Evolutionary conservation across 2,329 filamentous ascomycete genomes (phyloP), one percentile per base, ranked within the genome.

Genomic region (Fragosphaeria purpurea): DNA sequence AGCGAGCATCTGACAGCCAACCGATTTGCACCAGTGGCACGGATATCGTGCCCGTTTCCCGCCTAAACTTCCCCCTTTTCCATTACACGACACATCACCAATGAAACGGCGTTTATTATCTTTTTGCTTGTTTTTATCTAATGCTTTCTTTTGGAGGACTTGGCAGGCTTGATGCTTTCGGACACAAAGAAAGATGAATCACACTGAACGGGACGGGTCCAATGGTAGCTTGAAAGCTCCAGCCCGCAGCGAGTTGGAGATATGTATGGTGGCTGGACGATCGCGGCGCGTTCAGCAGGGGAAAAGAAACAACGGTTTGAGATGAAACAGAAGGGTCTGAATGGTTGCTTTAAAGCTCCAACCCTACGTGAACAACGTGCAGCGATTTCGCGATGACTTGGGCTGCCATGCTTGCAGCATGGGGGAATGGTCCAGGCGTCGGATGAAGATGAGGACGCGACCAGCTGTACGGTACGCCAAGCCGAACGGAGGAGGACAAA

Each of bases 171-270:
- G 8, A 30, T 32, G 50, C 40, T 10, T 10, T 60, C 57, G 56
- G 60, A 54, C 53, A 52, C 57, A 58, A 45, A 53, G 43, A 51
- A 52, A 53, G 52, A 56, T 45, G n/a, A 22, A 51, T 52, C 48
- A 50, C 50, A 59, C 46, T 37, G 55, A 49, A 59, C 55, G 52
- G 57, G 60, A 59, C 62, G 73, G 73, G 75, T 65, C 72, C 68
- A 71, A 71, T 79, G 77, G 75, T 79, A 74, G 76, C 77, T 80
- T 80, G 69, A 80, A 79, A 79, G 76, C 76, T 78, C 76, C 76
- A 79, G 75, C 74, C 75, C 74, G 38, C 40, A n/a, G 38, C 32
- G 64, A 59, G 35, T 32, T n/a, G 55, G 62, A 62, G 60, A 41
- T 40, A 47, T 41, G 22, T 50, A 50, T 44, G 44, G 32, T 33